Evolutionary conservation across 164 flowering plant species (phyloP), one percentile per base, ranked within the genome.

Genomic region (Tinospora cordifolia): DNA sequence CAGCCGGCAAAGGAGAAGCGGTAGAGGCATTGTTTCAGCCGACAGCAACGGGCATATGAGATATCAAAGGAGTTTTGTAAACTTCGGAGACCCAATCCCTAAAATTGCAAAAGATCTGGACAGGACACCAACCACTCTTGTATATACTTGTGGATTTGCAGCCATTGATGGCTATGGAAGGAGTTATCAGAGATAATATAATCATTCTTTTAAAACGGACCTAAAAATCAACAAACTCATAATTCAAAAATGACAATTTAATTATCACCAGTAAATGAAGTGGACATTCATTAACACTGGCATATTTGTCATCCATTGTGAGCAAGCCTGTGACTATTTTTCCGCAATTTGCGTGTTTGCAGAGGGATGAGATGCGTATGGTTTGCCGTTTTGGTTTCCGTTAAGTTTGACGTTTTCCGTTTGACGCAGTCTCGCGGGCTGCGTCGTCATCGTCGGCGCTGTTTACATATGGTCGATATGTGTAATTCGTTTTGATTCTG

Each of bases 91-190:
- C 60, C 60, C 24, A 54, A 54, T 0, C 60, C 60, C 22, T 54
- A 44, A 44, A 44, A 44, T 44, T 14, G 9, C 7, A 19, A 15
- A 54, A 54, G 60, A 54, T 54, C 60, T 21, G 60, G 60, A 54
- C 60, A 54, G 8, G 60, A 54, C 60, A 54, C 60, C 24, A 54
- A 54, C 21, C 24, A 54, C 21, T 47, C 54, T 54, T 54, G 60
- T 54, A 54, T 17, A 54, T 54, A 44, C 36, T 30, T 30, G 14
- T 54, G 60, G 24, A 54, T 54, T n/a, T 54, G 60, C 60, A n/a
- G 60, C 60, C 60, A 54, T 54, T 54, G 60, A 19, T 54, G 60
- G 47, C 47, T 44, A 44, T 44, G 47, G 47, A 44, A 44, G 47
- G 47, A 44, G 47, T 44, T 44, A 9, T 44, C 47, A 44, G 47